Conservation (phyloP, 2,329 filamentous ascomycete species). For the Monilinia vaccinii-corymbosi region DNA sequence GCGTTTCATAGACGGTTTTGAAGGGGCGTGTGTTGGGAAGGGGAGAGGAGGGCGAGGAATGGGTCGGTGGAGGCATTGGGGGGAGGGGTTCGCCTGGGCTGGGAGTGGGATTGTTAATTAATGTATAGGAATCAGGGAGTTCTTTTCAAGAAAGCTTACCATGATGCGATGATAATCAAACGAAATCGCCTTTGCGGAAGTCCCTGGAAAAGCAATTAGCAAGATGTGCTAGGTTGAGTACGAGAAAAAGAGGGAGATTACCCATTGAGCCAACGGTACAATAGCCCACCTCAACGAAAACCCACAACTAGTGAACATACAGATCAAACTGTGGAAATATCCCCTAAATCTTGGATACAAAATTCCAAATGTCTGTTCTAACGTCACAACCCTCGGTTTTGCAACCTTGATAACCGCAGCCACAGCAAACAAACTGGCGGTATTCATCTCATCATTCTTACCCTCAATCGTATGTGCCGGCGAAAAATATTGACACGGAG, state of each 20-base stretch:
- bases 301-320: slow-evolving; percentile 52
- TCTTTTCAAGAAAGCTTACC: slow-evolving; percentile 13
- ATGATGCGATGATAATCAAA: slow-evolving; percentile 47
- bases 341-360: slow-evolving; percentile 40
- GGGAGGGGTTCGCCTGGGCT: slow-evolving; percentile 65
- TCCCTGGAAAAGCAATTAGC: background rate
- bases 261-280: slow-evolving; percentile 42
- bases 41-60: slow-evolving; percentile 35
- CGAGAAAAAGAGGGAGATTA: background rate
- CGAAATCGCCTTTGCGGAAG: slow-evolving; percentile 30
- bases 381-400: slow-evolving; percentile 60
- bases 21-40: slow-evolving; percentile 27
- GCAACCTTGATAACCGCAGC: slow-evolving; percentile 46
- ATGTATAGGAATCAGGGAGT: background rate
- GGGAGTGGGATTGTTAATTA: slow-evolving; percentile 1
- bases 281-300: slow-evolving; percentile 66
- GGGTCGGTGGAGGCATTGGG: slow-evolving; percentile 52
- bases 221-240: background rate
- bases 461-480: slow-evolving; percentile 55
- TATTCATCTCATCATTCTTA: slow-evolving; percentile 57
- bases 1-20: slow-evolving; percentile 34
- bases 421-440: slow-evolving; percentile 47
- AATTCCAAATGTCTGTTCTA: slow-evolving; percentile 73
- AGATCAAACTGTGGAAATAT: slow-evolving; percentile 52
- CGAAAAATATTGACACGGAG: slow-evolving; percentile 70